Percentiles rank a stretch among this genome's conserved stretches.
phyloP scores from a whole-genome alignment of 176 grass and related monocot genomes.

The Bolboschoenus planiculmis region DNA sequence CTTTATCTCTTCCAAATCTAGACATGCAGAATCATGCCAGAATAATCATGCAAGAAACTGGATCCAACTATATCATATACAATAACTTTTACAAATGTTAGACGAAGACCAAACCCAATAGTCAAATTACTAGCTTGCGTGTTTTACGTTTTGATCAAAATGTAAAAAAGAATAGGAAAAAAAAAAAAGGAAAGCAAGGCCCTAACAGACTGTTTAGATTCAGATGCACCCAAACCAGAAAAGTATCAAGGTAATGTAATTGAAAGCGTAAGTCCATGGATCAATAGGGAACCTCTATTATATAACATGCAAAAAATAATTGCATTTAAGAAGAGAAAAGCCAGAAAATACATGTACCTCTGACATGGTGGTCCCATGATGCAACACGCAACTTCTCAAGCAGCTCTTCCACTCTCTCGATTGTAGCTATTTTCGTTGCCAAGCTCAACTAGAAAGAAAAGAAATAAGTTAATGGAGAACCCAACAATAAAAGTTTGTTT shows the following conservation, averaged over 20 bases:
- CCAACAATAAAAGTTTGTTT: not conserved
- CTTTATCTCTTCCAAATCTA: constrained; percentile 84
- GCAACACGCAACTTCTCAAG: not conserved
- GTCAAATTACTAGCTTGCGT: not conserved
- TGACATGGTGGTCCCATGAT: constrained; percentile 2
- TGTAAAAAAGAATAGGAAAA: not conserved
- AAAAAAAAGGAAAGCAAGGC: not conserved
- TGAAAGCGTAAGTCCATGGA: not conserved
- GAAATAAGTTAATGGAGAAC: not conserved
- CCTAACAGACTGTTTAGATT: not conserved
- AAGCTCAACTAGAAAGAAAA: constrained; percentile 29
- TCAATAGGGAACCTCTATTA: no score
- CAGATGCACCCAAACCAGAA: not conserved
- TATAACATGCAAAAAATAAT: no score
- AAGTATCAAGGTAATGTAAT: not conserved
- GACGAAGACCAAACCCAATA: not conserved
- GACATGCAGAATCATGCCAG: not conserved
- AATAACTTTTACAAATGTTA: not conserved
- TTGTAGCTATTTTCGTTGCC: not conserved
- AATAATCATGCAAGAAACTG: not conserved
- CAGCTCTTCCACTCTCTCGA: not conserved
- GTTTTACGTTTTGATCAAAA: not conserved
- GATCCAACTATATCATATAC: not conserved
- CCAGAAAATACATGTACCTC: constrained; percentile 6
- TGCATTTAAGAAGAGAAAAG: not conserved